Evolutionary conservation across 2,329 filamentous ascomycete genomes (phyloP).

Genomic region (Metarhizium humberi): DNA sequence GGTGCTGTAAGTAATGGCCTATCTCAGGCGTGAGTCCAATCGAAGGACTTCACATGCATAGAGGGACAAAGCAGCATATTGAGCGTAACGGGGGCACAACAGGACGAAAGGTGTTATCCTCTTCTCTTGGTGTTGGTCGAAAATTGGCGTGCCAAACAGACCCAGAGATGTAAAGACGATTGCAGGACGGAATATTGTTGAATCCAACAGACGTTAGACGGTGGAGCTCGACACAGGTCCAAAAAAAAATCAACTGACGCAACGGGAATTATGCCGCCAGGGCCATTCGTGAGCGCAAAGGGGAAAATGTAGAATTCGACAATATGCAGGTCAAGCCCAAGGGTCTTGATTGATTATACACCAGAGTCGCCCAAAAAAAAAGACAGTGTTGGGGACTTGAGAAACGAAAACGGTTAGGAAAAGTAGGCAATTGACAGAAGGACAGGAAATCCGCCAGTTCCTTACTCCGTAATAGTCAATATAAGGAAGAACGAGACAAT

Average conservation of each 20-base stretch:
- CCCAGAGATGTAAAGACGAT: not conserved
- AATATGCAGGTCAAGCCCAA: not conserved
- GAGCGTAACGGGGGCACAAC: not conserved
- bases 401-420: too few relatives aligned
- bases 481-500: not conserved
- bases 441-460: too few relatives aligned
- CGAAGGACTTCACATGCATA: slow-evolving; percentile 13
- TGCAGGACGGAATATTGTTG: not conserved
- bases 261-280: not conserved
- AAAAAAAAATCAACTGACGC: not conserved
- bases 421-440: too few relatives aligned
- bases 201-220: not conserved
- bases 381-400: not conserved
- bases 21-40: slow-evolving; percentile 15
- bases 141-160: not conserved
- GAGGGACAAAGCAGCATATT: slow-evolving; percentile 13
- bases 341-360: not conserved
- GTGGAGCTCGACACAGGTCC: not conserved
- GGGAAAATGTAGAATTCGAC: not conserved
- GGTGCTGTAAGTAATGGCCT: not conserved
- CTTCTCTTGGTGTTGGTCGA: not conserved
- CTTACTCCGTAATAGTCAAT: too few relatives aligned
- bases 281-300: not conserved
- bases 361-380: not conserved
- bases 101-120: not conserved